Conservation (phyloP, 441 rosid genomes). For the Flueggea neowawraea region DNA sequence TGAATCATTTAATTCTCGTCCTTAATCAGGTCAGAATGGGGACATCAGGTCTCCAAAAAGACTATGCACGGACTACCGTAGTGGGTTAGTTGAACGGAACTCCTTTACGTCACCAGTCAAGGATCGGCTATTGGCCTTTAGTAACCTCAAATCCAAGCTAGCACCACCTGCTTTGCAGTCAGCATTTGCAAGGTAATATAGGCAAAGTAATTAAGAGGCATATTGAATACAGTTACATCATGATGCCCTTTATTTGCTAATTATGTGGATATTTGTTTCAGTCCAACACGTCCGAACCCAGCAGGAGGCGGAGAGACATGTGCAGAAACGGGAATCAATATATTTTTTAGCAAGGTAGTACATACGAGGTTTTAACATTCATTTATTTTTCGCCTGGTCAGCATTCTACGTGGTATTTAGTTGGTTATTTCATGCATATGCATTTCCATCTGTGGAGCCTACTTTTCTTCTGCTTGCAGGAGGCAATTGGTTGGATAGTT, state of each 20-base stretch:
- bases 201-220: background rate
- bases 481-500: no score
- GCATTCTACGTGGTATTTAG: background rate
- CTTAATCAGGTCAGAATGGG: conserved; percentile 73
- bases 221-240: background rate
- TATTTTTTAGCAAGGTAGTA: conserved; percentile 86
- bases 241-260: conserved; percentile 3
- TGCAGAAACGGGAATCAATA: conserved; percentile 93
- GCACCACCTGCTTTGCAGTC: conserved; percentile 91
- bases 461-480: no score
- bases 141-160: conserved; percentile 72
- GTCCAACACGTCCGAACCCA: conserved; percentile 95
- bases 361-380: background rate
- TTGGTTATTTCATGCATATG: background rate
- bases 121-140: conserved; percentile 73
- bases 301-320: conserved; percentile 98
- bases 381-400: background rate
- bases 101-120: conserved; percentile 94
- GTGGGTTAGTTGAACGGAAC: conserved; percentile 89
- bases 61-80: conserved; percentile 67
- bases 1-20: background rate
- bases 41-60: conserved; percentile 91
- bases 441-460: no score
- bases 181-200: conserved; percentile 89
- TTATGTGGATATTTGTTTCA: conserved; percentile 27